Percentiles rank a stretch among this genome's conserved stretches.
Conservation (phyloP, 2,329 filamentous ascomycete species). For the Colletotrichum magnum region DNA sequence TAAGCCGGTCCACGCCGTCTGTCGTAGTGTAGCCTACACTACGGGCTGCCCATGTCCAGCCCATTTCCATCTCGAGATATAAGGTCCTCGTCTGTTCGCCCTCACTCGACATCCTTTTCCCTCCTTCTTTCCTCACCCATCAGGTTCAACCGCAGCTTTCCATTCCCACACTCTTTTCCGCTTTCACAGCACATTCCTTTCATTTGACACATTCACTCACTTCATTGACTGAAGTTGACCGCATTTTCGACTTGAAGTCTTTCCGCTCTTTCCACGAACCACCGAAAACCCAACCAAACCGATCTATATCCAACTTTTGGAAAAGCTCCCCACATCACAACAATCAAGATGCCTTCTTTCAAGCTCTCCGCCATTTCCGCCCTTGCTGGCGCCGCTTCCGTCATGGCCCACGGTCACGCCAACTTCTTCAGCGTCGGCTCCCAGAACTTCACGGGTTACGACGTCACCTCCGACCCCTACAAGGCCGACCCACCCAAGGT, state of each 20-base stretch:
- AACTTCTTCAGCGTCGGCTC: conserved; percentile 46
- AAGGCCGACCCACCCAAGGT: conserved; percentile 47
- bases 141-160: conserved; percentile 37
- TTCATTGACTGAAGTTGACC: conserved; percentile 42
- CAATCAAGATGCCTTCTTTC: conserved; percentile 44
- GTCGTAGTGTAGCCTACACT: too few relatives aligned
- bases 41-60: too few relatives aligned
- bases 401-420: conserved; percentile 51
- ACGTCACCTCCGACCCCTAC: conserved; percentile 46
- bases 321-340: conserved; percentile 3
- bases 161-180: conserved; percentile 39
- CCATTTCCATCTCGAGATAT: conserved; percentile 34
- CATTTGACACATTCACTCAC: conserved; percentile 34
- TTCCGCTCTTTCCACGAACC: conserved; percentile 18
- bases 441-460: conserved; percentile 48
- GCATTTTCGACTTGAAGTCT: conserved; percentile 39
- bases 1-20: not conserved
- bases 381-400: conserved; percentile 44
- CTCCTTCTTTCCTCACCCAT: conserved; percentile 19
- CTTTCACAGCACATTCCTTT: conserved; percentile 40
- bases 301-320: conserved; percentile 26
- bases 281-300: conserved; percentile 4
- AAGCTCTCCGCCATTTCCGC: conserved; percentile 42
- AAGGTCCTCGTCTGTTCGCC: conserved; percentile 30
- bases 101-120: too few relatives aligned